A percentile compares a stretch with the other conserved stretches of the same genome.
Conservation (phyloP, 2,329 filamentous ascomycete species). For the Colletotrichum aenigma region DNA sequence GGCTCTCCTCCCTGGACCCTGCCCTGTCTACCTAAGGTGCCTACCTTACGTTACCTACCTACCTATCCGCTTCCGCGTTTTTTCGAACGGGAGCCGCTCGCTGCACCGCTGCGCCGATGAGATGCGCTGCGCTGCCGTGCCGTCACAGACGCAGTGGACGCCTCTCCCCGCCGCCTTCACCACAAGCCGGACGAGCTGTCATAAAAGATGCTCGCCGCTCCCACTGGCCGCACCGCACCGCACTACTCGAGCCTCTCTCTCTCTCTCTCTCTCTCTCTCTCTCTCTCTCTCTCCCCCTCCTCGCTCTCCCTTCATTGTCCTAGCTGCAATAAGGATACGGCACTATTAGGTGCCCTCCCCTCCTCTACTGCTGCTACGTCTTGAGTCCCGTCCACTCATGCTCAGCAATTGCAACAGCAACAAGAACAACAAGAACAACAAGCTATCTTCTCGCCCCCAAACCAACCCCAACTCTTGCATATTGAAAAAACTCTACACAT, state of each 20-base stretch:
- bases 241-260: not conserved
- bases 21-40: not conserved
- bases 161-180: not conserved
- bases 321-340: not conserved
- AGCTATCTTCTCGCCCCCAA: not conserved
- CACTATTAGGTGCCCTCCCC: constrained; percentile 17
- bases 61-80: constrained; percentile 6
- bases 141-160: not conserved
- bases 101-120: not conserved
- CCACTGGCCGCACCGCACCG: not conserved
- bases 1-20: not conserved
- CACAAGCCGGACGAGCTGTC: constrained; percentile 1
- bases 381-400: not conserved
- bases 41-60: not conserved
- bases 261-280: not conserved
- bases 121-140: not conserved
- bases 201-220: constrained; percentile 17
- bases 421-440: not conserved
- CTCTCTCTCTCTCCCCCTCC: not conserved
- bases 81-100: not conserved
- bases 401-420: not conserved
- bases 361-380: not conserved
- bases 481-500: not conserved
- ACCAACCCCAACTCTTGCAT: not conserved
- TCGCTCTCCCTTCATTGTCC: not conserved